phyloP scores from a whole-genome alignment of 2,329 filamentous ascomycete genomes.

The Ampelomyces quisqualis region DNA sequence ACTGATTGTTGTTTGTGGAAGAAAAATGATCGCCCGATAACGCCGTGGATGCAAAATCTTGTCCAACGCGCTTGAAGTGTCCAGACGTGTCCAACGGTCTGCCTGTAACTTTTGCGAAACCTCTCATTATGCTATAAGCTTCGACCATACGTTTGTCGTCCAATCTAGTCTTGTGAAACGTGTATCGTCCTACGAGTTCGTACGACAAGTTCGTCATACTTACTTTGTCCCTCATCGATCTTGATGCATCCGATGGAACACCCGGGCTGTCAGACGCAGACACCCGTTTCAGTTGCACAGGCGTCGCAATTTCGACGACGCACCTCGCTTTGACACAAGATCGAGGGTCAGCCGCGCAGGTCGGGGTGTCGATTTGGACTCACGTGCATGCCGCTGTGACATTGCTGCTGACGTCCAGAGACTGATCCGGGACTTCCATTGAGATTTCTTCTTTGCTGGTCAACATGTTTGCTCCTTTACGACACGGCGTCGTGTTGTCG shows the following conservation, averaged over 20 bases:
- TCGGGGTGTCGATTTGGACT: not conserved
- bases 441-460: constrained; percentile 1
- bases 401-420: not conserved
- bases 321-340: too few species aligned
- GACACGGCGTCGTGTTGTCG: not conserved
- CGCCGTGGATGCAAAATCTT: too few species aligned
- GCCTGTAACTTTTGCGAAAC: constrained; percentile 1
- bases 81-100: not conserved
- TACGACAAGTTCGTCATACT: constrained; percentile 4
- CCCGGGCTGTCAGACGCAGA: constrained; percentile 20
- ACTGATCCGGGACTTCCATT: not conserved
- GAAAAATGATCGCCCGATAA: too few species aligned
- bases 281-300: too few species aligned
- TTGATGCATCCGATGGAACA: constrained; percentile 14
- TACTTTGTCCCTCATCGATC: not conserved
- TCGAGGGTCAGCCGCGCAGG: not conserved
- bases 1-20: too few species aligned
- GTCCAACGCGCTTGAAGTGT: too few species aligned
- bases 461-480: not conserved
- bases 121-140: not conserved
- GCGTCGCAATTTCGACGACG: too few species aligned
- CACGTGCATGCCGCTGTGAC: not conserved
- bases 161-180: constrained; percentile 3
- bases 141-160: not conserved
- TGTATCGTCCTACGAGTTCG: constrained; percentile 3